Evolutionary conservation across 108 stramenopile species (phyloP).

Genomic region (Pseudonitzschia pungens): DNA sequence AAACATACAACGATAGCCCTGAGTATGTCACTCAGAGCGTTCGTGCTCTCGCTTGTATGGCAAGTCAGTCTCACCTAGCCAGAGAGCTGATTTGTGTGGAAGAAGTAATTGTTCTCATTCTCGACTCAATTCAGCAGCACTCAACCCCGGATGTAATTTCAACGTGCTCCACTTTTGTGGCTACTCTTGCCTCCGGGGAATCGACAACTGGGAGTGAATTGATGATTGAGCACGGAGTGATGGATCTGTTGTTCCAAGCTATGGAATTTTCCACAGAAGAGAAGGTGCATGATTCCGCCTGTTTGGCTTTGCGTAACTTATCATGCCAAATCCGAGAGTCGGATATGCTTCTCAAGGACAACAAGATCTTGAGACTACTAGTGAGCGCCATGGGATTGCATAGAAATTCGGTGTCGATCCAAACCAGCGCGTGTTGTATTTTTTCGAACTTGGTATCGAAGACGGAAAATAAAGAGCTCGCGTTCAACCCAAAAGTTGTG

Average conservation of each 20-base stretch:
- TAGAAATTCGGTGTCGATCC: constrained; percentile 18
- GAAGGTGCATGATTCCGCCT: constrained; percentile 33
- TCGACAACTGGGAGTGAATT: background rate
- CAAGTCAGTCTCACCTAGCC: constrained; percentile 12
- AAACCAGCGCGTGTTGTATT: constrained; percentile 33
- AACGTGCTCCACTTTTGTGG: constrained; percentile 19
- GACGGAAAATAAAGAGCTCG: constrained; percentile 12
- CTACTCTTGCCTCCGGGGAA: constrained; percentile 14
- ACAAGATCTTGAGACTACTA: constrained; percentile 10
- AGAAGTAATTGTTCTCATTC: constrained; percentile 12
- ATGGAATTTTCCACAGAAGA: constrained; percentile 22
- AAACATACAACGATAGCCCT: constrained; percentile 6
- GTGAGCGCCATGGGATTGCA: constrained; percentile 30
- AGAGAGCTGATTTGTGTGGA: constrained; percentile 14
- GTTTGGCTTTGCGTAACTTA: constrained; percentile 37
- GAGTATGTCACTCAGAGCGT: constrained; percentile 25
- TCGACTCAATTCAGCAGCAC: constrained; percentile 12
- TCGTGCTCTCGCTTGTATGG: constrained; percentile 28
- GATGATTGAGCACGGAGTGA: constrained; percentile 22
- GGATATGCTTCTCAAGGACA: constrained; percentile 20
- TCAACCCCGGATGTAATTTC: constrained; percentile 5
- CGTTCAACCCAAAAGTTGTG: constrained; percentile 19
- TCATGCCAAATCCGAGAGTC: constrained; percentile 16
- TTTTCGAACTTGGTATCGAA: constrained; percentile 36
- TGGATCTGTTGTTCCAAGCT: constrained; percentile 16